Percentiles rank a stretch among this genome's conserved stretches.
Conservation (phyloP, 176 grass and related monocot genomes). For the Triticum timopheevii region DNA sequence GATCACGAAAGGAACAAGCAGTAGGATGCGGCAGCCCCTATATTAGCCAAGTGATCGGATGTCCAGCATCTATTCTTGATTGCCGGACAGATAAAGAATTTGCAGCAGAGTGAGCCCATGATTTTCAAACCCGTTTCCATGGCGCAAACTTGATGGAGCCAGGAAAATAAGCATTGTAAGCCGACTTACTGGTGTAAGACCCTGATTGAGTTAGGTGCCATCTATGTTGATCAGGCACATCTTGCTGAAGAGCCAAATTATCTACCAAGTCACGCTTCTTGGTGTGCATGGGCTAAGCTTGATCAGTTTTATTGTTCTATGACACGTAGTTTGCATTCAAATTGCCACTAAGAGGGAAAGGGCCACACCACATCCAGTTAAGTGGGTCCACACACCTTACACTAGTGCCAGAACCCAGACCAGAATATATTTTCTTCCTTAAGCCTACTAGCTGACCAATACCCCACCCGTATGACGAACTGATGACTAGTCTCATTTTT, state of each 20-base stretch:
- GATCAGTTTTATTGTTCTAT: constrained; percentile 5
- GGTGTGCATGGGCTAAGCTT: not conserved
- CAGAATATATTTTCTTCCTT: constrained; percentile 19
- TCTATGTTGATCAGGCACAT: too few relatives aligned
- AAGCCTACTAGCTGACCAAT: constrained; percentile 18
- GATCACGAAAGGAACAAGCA: not conserved
- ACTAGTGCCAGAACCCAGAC: constrained; percentile 9
- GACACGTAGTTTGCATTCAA: constrained; percentile 10
- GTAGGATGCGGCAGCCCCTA: too few relatives aligned
- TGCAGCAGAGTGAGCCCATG: not conserved
- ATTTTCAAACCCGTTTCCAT: not conserved
- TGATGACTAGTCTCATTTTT: constrained; percentile 6
- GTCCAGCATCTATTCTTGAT: not conserved
- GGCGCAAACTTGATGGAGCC: not conserved
- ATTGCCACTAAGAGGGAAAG: constrained; percentile 3
- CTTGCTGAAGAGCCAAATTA: too few relatives aligned
- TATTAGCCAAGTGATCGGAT: not conserved
- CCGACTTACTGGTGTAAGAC: not conserved
- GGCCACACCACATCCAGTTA: not conserved
- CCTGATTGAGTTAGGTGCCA: too few relatives aligned
- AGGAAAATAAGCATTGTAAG: not conserved
- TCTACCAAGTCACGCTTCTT: not conserved
- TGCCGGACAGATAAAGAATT: not conserved
- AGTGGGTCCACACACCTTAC: not conserved
- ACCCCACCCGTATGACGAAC: not conserved